Conservation (phyloP, 1,284 basidiomycete genomes). For the Agaricales sp. region DNA sequence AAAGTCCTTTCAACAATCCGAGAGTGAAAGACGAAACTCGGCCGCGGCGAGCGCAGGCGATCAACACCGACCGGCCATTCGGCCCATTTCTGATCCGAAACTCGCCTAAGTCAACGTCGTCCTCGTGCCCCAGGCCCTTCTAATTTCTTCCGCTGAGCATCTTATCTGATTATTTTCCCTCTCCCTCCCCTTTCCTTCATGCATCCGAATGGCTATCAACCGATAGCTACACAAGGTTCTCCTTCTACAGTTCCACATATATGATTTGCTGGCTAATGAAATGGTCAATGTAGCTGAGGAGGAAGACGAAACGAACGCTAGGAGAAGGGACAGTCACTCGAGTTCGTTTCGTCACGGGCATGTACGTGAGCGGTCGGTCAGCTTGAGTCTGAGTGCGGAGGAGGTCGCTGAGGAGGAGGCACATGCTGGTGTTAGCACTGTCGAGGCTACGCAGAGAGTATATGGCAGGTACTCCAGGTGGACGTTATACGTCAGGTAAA, state of each 20-base stretch:
- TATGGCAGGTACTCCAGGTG: constrained; percentile 46
- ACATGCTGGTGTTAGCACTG: constrained; percentile 37
- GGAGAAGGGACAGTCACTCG: not conserved
- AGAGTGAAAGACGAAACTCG: too few species aligned
- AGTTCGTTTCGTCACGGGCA: not conserved
- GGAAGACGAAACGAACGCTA: not conserved
- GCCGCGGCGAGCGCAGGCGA: too few species aligned
- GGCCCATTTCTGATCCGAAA: too few species aligned
- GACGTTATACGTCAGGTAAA: constrained; percentile 51
- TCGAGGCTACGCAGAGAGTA: constrained; percentile 42
- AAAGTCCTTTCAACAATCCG: too few species aligned
- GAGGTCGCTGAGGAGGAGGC: constrained; percentile 17
- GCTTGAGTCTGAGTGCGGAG: too few species aligned
- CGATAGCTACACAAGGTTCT: not conserved
- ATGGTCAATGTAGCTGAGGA: not conserved
- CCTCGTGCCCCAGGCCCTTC: too few species aligned
- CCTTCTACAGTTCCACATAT: too few species aligned
- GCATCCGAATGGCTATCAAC: not conserved
- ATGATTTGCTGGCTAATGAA: not conserved
- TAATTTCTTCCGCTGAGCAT: not conserved
- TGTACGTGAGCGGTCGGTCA: not conserved
- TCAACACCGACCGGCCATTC: too few species aligned
- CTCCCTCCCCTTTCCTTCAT: not conserved
- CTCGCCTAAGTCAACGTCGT: too few species aligned
- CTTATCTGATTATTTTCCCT: not conserved